Percentiles rank a stretch among this genome's conserved stretches.
Conservation (phyloP, 2,329 filamentous ascomycete species). For the Ceratocystis ficicola region DNA sequence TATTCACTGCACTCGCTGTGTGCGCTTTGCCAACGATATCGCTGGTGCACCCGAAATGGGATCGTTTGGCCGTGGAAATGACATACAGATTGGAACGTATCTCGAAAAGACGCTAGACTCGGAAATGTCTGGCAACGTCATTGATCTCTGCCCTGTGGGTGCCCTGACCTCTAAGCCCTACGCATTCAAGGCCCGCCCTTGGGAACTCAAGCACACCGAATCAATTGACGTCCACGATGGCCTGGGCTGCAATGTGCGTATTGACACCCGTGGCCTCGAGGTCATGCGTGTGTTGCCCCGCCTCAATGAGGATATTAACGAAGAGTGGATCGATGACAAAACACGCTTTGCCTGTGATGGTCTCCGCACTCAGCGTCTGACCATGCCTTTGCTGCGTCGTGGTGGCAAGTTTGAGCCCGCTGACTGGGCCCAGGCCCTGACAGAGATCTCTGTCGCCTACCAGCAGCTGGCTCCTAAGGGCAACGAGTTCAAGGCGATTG, state of each 20-base stretch:
- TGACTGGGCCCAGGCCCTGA: constrained; percentile 89
- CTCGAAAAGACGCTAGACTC: constrained; percentile 87
- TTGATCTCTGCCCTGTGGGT: constrained; percentile 94
- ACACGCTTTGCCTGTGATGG: constrained; percentile 92
- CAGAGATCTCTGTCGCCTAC: constrained; percentile 72
- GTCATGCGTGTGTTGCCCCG: constrained; percentile 90
- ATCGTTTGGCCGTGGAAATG: constrained; percentile 87
- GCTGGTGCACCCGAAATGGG: constrained; percentile 92
- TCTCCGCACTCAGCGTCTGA: constrained; percentile 88
- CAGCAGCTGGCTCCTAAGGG: constrained; percentile 67
- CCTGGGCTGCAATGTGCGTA: constrained; percentile 84
- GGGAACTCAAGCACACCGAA: constrained; percentile 94
- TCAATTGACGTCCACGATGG: constrained; percentile 90
- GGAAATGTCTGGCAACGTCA: constrained; percentile 92
- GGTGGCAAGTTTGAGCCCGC: constrained; percentile 86
- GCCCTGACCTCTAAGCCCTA: constrained; percentile 95
- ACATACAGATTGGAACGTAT: constrained; percentile 96
- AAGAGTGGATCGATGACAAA: constrained; percentile 99
- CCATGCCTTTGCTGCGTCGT: constrained; percentile 76
- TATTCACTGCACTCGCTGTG: constrained; percentile 96
- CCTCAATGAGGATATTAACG: constrained; percentile 94
- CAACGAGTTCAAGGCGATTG: constrained; percentile 92
- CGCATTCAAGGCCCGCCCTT: constrained; percentile 89
- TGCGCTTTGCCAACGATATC: constrained; percentile 95
- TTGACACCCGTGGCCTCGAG: constrained; percentile 85